Evolutionary conservation across 306 rosid genomes (phyloP).

Genomic region (Purshia tridentata): DNA sequence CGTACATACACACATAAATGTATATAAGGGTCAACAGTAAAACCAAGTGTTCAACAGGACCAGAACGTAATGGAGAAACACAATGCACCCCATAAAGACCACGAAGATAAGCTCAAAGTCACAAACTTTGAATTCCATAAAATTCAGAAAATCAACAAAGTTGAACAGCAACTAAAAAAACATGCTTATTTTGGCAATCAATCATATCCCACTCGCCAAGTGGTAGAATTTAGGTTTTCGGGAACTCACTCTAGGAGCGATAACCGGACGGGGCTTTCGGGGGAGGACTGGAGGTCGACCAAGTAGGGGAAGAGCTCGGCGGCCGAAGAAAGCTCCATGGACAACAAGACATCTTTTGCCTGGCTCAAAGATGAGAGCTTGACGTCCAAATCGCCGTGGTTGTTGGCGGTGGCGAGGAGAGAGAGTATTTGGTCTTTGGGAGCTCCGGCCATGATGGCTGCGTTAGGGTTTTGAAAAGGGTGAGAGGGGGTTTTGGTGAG

Average conservation of each 20-base stretch:
- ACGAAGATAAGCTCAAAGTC: neutral
- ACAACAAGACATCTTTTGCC: conserved; percentile 63
- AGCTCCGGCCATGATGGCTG: conserved; percentile 67
- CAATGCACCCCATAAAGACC: neutral
- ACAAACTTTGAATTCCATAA: neutral
- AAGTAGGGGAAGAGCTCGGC: conserved; percentile 79
- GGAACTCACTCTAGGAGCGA: conserved; percentile 73
- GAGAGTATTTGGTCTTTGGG: conserved; percentile 70
- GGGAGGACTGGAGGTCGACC: conserved; percentile 84
- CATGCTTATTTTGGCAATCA: neutral
- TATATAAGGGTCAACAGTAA: neutral
- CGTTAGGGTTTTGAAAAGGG: conserved; percentile 24
- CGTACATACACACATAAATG: neutral
- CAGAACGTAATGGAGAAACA: neutral
- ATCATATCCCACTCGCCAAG: neutral
- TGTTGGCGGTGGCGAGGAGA: conserved; percentile 89
- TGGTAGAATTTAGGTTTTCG: conserved; percentile 17
- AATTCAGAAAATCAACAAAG: conserved; percentile 6
- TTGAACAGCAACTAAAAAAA: neutral
- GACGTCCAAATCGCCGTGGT: conserved; percentile 88
- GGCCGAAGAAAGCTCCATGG: conserved; percentile 66
- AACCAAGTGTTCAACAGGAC: neutral
- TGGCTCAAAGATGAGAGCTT: conserved; percentile 75
- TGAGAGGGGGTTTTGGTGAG: neutral
- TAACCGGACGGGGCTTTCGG: conserved; percentile 72